These are phyloP conservation scores for Corchorus capsularis DNA, from an alignment of 345 rosid species.

Conservation along the genomic window DNA sequence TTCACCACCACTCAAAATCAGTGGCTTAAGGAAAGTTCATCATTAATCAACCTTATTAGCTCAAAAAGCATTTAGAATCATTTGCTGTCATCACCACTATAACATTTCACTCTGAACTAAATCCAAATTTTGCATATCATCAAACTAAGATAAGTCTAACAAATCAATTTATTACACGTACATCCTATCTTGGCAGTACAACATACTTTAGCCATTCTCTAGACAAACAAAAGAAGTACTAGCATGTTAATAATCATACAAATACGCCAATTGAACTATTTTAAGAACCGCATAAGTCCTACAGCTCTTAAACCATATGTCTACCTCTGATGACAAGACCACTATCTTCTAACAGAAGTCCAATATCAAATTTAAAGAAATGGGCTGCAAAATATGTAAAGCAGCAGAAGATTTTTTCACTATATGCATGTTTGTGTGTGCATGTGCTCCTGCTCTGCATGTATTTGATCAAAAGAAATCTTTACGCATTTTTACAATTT, in stretches of 20 bases:
- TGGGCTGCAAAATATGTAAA: neutral
- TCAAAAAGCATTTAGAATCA: neutral
- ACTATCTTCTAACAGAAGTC: neutral
- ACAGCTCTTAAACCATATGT: neutral
- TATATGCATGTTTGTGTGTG: neutral
- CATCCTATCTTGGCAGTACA: neutral
- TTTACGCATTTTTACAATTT: neutral
- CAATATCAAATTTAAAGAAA: neutral
- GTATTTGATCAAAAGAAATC: neutral
- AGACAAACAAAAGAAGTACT: neutral
- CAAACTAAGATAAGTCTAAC: neutral
- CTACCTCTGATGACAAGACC: slow-evolving; percentile 5
- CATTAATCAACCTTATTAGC: slow-evolving; percentile 3
- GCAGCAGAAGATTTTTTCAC: neutral
- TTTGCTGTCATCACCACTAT: neutral
- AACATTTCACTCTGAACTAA: neutral
- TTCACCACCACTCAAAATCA: neutral
- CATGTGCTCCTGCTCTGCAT: neutral
- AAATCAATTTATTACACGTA: neutral
- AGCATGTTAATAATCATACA: neutral
- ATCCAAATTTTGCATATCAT: neutral
- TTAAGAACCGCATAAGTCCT: neutral
- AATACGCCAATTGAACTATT: neutral
- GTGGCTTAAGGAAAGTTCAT: neutral
- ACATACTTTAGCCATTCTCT: neutral